phyloP scores from a whole-genome alignment of 768 basidiomycete species.

The Lentinula edodes region DNA sequence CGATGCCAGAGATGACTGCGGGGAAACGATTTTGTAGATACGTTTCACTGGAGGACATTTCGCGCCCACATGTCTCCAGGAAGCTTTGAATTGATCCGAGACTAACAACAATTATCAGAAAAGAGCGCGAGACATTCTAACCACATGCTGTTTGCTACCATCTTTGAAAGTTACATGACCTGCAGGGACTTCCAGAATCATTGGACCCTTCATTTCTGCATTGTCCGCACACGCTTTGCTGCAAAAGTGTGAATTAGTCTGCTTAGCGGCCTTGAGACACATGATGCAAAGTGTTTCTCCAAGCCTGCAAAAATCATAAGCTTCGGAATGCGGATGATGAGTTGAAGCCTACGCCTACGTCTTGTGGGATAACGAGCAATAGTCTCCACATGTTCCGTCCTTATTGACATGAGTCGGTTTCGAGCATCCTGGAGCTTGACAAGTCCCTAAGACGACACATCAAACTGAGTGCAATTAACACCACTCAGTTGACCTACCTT shows the following conservation, averaged over 20 bases:
- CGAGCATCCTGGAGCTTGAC: constrained; percentile 47
- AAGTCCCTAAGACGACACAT: constrained; percentile 26
- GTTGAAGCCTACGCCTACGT: constrained; percentile 26
- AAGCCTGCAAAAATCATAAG: constrained; percentile 22
- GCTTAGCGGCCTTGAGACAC: constrained; percentile 54
- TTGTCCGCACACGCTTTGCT: constrained; percentile 47
- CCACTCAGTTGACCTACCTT: background rate
- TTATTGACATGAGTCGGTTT: constrained; percentile 35
- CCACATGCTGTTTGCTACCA: constrained; percentile 31
- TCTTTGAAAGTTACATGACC: constrained; percentile 61
- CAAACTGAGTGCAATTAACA: background rate
- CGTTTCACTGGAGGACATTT: constrained; percentile 51
- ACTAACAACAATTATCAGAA: constrained; percentile 31
- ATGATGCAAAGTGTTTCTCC: constrained; percentile 51
- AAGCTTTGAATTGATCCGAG: constrained; percentile 59
- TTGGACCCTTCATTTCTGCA: constrained; percentile 49
- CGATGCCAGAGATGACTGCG: constrained; percentile 40
- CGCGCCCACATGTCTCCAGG: constrained; percentile 58
- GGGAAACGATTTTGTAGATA: constrained; percentile 59
- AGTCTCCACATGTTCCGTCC: constrained; percentile 36
- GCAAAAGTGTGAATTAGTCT: constrained; percentile 58
- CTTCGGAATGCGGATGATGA: background rate
- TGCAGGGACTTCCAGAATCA: constrained; percentile 53
- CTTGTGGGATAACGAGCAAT: constrained; percentile 48
- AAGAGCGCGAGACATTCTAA: background rate